These are phyloP conservation scores for Pythium dissimile DNA, from an alignment of 352 stramenopile genomes.

Conservation along the genomic window DNA sequence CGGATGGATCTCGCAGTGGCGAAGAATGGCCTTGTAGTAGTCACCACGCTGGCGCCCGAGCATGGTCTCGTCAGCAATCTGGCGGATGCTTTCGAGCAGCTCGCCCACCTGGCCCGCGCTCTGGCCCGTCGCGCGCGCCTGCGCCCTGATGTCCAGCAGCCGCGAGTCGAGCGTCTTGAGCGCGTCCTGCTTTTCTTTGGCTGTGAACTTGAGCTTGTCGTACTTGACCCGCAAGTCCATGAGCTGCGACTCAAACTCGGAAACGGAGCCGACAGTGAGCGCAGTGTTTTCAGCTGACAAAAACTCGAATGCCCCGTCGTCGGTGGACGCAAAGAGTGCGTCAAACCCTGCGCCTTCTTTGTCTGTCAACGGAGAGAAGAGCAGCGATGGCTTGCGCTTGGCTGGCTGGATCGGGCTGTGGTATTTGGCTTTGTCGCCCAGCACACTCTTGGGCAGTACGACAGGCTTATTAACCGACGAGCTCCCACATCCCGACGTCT, in stretches of 20 bases:
- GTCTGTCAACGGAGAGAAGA: background rate
- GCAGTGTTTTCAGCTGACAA: conserved; percentile 50
- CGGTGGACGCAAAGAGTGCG: conserved; percentile 19
- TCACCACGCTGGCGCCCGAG: conserved; percentile 65
- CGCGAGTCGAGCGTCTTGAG: conserved; percentile 55
- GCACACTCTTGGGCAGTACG: conserved; percentile 4
- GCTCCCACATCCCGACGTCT: background rate
- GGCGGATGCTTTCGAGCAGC: conserved; percentile 61
- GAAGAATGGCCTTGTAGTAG: conserved; percentile 78
- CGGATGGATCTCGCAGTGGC: conserved; percentile 74
- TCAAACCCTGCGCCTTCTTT: conserved; percentile 9
- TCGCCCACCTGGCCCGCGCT: conserved; percentile 55
- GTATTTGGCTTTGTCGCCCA: background rate
- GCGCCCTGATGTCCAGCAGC: conserved; percentile 48
- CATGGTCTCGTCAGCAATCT: conserved; percentile 53
- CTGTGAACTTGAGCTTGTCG: conserved; percentile 70
- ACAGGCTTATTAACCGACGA: conserved; percentile 4
- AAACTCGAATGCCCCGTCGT: conserved; percentile 54
- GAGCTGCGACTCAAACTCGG: conserved; percentile 58
- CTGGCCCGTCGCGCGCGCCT: conserved; percentile 38
- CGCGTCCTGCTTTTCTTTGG: conserved; percentile 48
- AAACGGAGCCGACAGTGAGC: conserved; percentile 43
- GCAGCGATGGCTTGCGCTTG: conserved; percentile 17
- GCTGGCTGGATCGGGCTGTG: conserved; percentile 7
- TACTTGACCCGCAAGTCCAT: conserved; percentile 68